A percentile compares a stretch with the other conserved stretches of the same genome.
Evolutionary conservation across 176 grass and related monocot genomes (phyloP).

Genomic region (Zea mays): DNA sequence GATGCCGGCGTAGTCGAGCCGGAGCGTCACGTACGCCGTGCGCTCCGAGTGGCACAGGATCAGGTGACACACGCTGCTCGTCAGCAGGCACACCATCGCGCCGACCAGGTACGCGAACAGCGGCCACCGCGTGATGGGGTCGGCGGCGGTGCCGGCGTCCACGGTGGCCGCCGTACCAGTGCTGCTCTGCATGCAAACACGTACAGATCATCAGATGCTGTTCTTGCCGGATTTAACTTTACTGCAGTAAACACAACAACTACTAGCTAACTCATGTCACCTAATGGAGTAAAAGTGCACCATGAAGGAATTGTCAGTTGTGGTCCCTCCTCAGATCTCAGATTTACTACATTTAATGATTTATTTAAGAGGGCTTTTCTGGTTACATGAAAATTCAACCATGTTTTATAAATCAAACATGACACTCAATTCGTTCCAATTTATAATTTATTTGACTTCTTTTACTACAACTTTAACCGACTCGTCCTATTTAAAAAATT

Average conservation of each 20-base stretch:
- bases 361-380: background rate
- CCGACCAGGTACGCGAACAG: conserved; percentile 66
- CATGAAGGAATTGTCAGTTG: background rate
- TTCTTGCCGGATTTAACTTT: conserved; percentile 2
- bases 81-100: conserved; percentile 86
- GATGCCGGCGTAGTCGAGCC: conserved; percentile 92
- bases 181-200: background rate
- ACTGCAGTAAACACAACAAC: background rate
- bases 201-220: background rate
- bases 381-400: background rate
- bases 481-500: no score
- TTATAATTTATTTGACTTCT: no score
- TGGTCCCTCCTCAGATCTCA: background rate
- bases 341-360: background rate
- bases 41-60: conserved; percentile 75
- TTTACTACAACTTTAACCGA: no score
- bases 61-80: conserved; percentile 79
- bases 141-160: background rate
- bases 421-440: no score
- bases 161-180: background rate
- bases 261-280: no score
- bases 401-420: background rate
- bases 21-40: conserved; percentile 59
- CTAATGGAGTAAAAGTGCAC: background rate
- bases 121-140: conserved; percentile 81